Base-by-base conservation (phyloP, 2,329 filamentous ascomycete genomes). In the Tolypocladium nubicola region DNA sequence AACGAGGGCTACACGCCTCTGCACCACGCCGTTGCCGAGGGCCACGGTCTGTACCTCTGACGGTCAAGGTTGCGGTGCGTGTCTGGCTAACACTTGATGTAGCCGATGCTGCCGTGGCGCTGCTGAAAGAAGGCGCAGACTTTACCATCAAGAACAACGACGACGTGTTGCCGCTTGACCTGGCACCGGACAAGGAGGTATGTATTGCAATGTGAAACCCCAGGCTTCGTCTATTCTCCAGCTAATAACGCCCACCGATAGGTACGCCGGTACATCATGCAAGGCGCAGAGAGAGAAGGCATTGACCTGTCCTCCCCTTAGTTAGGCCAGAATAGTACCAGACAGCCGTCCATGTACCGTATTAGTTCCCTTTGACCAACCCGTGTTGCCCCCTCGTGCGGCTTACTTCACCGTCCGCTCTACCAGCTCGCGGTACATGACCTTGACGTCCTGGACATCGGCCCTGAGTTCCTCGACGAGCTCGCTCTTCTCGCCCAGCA, bases 401-500 rank as follows among this genome's bases (percentile, higher is more conserved):
- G 4, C 33, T 52, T 19, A 88, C 73, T 84, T 87, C 68, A 91
- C 84, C 58, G 90, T 93, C 68, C 86, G 84, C 74, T 96, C 89
- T 53, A 96, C 88, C 70, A 99, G 74, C 69, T 97, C 93, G 63
- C 90, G 84, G 76, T 97, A 97, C 81, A 99, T 96, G 67, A 86
- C 87, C 78, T 99, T 99, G 70, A 99, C 80, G 76, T 99, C 94
- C 62, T 85, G 79, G 56, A 99, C 88, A 77, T 97, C 94, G 14
- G 88, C 87, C 71, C 81, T 85, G 63, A 99, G 76, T 77, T 99
- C 94, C 68, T 96, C 91, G 2, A 96, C 92, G 67, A 88, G 77
- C 77, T 99, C 94, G 71, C 90, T 96, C 82, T 96, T 96, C 81
- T 99, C 94, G 1, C 94, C 94, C 57, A 99, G 75, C 84, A 97